Percentiles rank a stretch among this genome's conserved stretches.
phyloP scores from a whole-genome alignment of 306 rosid species.

The Bauhinia variegata region DNA sequence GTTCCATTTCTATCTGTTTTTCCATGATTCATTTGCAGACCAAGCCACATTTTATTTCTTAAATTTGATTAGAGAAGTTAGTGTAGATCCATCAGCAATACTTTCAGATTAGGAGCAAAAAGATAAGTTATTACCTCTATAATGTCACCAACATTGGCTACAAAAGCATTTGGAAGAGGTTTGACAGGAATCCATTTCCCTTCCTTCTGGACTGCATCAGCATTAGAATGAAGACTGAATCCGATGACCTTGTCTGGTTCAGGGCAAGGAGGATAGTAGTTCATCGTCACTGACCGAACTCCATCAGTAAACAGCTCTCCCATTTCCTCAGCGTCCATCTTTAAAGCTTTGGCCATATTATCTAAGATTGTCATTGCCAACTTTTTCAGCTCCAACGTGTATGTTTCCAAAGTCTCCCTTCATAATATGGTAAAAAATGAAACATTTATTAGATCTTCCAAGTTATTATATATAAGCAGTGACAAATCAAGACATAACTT shows the following conservation, averaged over 20 bases:
- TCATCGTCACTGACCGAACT: slow-evolving; percentile 15
- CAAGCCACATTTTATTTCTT: background rate
- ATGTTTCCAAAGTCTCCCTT: slow-evolving; percentile 5
- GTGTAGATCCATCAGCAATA: background rate
- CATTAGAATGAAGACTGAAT: slow-evolving; percentile 22
- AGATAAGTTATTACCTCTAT: slow-evolving; percentile 29
- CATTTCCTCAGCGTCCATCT: slow-evolving; percentile 23
- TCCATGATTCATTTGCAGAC: no score
- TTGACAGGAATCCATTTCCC: slow-evolving; percentile 37
- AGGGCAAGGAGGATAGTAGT: slow-evolving; percentile 29
- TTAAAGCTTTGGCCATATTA: slow-evolving; percentile 13
- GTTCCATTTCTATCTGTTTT: no score
- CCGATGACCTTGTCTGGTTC: slow-evolving; percentile 27
- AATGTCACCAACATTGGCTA: slow-evolving; percentile 37
- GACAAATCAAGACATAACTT: no score
- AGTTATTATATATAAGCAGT: background rate
- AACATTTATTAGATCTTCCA: background rate
- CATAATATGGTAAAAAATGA: background rate
- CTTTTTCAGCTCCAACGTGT: background rate
- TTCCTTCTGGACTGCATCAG: slow-evolving; percentile 25
- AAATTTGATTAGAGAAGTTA: no score
- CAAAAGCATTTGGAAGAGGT: slow-evolving; percentile 39
- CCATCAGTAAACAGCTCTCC: slow-evolving; percentile 7
- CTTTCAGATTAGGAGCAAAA: background rate
- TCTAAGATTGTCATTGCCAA: slow-evolving; percentile 16